phyloP scores from a whole-genome alignment of 176 grass and related monocot genomes.

The Lolium multiflorum region DNA sequence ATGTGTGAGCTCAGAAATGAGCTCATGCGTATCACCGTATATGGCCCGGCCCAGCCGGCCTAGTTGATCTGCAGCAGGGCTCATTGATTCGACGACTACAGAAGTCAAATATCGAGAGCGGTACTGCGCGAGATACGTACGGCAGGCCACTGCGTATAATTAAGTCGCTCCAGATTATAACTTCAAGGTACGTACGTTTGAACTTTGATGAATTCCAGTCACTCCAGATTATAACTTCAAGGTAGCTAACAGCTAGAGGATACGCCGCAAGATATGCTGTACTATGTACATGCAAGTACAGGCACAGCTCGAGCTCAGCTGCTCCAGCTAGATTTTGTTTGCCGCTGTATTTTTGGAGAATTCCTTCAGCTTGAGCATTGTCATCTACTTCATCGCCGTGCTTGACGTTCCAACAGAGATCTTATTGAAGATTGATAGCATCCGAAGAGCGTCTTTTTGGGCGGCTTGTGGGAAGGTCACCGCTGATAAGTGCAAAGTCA shows the following conservation, averaged over 20 bases:
- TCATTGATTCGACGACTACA: not conserved
- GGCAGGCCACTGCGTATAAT: not conserved
- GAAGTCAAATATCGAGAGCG: not conserved
- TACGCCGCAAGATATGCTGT: not conserved
- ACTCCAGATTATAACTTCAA: not conserved
- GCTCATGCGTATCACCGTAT: not conserved
- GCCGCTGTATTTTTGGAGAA: not conserved
- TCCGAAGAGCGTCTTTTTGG: too few relatives aligned
- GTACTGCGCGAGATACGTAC: not conserved
- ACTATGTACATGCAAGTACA: too few relatives aligned
- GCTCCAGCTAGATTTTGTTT: conserved; percentile 16
- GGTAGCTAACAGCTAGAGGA: not conserved
- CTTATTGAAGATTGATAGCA: too few relatives aligned
- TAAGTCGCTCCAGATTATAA: not conserved
- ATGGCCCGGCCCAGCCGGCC: not conserved
- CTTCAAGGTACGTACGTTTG: not conserved
- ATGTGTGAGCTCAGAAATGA: not conserved
- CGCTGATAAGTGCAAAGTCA: too few relatives aligned
- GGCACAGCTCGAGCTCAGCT: not conserved
- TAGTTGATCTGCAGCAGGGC: not conserved
- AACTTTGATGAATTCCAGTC: not conserved
- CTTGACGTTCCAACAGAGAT: too few relatives aligned
- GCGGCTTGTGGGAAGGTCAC: too few relatives aligned
- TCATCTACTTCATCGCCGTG: too few relatives aligned
- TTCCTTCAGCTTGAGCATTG: too few relatives aligned